These are phyloP conservation scores for Neonectria faginata DNA, from an alignment of 2,329 filamentous ascomycete species.

Conservation along the genomic window DNA sequence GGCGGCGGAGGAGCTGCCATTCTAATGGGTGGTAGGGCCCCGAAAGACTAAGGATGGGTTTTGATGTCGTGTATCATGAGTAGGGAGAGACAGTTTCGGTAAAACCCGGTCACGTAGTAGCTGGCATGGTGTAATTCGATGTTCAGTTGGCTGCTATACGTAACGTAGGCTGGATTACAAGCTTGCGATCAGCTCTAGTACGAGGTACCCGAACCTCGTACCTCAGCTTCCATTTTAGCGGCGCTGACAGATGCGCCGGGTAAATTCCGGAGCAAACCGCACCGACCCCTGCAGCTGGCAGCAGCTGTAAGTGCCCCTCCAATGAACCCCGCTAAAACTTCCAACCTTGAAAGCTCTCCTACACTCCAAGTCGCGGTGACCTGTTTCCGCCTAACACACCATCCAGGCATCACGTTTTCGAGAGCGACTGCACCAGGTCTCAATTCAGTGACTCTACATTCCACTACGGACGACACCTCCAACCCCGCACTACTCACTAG, in stretches of 20 bases:
- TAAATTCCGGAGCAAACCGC: slow-evolving; percentile 44
- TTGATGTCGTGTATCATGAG: background rate
- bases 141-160: background rate
- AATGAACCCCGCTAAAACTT: slow-evolving; percentile 50
- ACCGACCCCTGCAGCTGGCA: slow-evolving; percentile 20
- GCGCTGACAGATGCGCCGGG: slow-evolving; percentile 39
- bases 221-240: background rate
- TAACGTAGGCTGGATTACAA: slow-evolving; percentile 1
- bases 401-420: slow-evolving; percentile 3
- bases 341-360: slow-evolving; percentile 30
- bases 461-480: background rate
- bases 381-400: slow-evolving; percentile 35
- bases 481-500: background rate
- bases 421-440: slow-evolving; percentile 2
- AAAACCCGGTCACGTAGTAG: background rate
- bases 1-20: slow-evolving; percentile 53
- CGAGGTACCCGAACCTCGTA: background rate
- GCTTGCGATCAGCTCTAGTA: background rate
- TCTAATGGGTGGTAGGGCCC: slow-evolving; percentile 11
- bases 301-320: slow-evolving; percentile 48
- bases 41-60: background rate
- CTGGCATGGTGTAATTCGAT: background rate
- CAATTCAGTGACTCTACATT: background rate
- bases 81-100: background rate
- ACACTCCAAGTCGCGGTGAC: slow-evolving; percentile 30